phyloP scores from a whole-genome alignment of 495 filamentous ascomycete species.

The Physcia stellaris region DNA sequence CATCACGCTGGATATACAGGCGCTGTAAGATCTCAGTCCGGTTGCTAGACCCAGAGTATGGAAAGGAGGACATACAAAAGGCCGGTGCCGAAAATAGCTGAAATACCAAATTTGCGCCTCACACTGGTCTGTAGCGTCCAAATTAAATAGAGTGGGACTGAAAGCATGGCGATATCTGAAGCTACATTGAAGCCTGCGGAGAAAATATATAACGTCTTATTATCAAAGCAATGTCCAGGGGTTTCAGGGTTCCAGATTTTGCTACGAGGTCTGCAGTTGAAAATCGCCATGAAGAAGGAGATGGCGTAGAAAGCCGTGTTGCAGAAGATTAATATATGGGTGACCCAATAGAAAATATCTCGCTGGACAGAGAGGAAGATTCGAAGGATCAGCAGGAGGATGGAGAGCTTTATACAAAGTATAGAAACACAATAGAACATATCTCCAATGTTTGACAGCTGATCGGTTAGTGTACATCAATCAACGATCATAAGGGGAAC shows the following conservation, averaged over 20 bases:
- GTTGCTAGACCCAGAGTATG: too few species aligned
- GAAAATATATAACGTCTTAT: conserved; percentile 10
- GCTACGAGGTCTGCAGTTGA: conserved; percentile 4
- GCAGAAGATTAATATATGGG: conserved; percentile 5
- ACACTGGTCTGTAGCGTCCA: conserved; percentile 17
- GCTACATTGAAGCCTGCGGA: conserved; percentile 20
- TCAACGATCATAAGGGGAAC: conserved; percentile 12
- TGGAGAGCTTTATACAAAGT: conserved; percentile 5
- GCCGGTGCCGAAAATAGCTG: background rate
- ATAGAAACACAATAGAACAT: conserved; percentile 3
- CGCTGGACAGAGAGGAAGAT: conserved; percentile 5
- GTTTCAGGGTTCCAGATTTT: conserved; percentile 7
- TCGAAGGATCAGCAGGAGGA: conserved; percentile 6
- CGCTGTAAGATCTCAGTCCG: background rate
- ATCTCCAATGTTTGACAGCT: conserved; percentile 4
- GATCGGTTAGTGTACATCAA: background rate
- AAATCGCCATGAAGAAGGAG: conserved; percentile 2
- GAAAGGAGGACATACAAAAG: background rate
- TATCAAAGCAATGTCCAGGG: conserved; percentile 18
- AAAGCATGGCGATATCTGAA: conserved; percentile 19
- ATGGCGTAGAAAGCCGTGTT: conserved; percentile 5
- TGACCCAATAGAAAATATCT: conserved; percentile 5
- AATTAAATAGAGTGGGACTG: conserved; percentile 17
- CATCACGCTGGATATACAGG: conserved; percentile 2
- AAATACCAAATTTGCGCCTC: conserved; percentile 1